A percentile compares a stretch with the other conserved stretches of the same genome.
phyloP scores from a whole-genome alignment of 805 yeast genomes.

The Cyberlindnera japonica region DNA sequence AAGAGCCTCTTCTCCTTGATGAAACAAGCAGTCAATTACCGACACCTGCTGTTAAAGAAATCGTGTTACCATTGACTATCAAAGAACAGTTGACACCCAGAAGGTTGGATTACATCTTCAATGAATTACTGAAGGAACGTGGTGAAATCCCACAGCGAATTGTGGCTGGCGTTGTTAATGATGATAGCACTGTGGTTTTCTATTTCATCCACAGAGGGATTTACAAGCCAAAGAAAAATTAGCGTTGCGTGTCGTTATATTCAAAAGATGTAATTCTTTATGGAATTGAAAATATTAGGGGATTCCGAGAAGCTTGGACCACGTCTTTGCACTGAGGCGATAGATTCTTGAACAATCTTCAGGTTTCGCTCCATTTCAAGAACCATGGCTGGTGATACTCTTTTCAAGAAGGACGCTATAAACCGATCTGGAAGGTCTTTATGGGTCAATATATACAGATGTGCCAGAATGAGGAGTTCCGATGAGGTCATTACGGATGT shows the following conservation, averaged over 20 bases:
- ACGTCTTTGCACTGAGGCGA: conserved; percentile 14
- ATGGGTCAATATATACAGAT: conserved; percentile 32
- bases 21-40: conserved; percentile 3
- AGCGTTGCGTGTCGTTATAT: no score
- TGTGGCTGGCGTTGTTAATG: conserved; percentile 52
- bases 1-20: conserved; percentile 21
- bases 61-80: conserved; percentile 4
- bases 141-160: conserved; percentile 40
- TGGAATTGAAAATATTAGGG: conserved; percentile 22
- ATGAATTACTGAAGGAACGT: conserved; percentile 15
- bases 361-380: conserved; percentile 13
- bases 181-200: conserved; percentile 70
- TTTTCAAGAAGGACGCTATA: conserved; percentile 29
- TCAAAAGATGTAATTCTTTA: conserved; percentile 23
- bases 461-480: conserved; percentile 36
- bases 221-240: conserved; percentile 58
- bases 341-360: conserved; percentile 7
- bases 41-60: background rate
- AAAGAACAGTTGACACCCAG: conserved; percentile 31
- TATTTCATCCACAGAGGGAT: conserved; percentile 66
- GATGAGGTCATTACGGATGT: conserved; percentile 26
- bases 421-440: conserved; percentile 39
- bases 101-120: conserved; percentile 40
- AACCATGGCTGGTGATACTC: conserved; percentile 27
- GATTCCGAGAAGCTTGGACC: conserved; percentile 24